Evolutionary conservation across 371 early-diverging fungal species (phyloP), one percentile per base, ranked within the genome.

Genomic region (Nematocida displodere): DNA sequence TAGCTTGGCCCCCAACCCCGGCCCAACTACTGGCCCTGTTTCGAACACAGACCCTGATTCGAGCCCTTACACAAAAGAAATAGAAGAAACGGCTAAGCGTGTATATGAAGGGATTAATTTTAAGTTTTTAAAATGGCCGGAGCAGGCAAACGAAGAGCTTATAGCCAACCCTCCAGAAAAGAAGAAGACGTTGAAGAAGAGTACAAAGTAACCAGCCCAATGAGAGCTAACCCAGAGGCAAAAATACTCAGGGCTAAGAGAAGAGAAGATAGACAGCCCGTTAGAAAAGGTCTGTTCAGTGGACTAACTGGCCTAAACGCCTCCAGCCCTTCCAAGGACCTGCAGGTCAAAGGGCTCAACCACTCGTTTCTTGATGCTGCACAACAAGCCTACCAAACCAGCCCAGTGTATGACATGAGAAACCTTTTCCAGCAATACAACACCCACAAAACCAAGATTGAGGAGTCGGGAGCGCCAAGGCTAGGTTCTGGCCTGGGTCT

Each of bases 121-220:
- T 71, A 59, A 59, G 48, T 58, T 71, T 71, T 71, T 71, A 59
- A n/a, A 58, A 58, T 76, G 75, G 68, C 13, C 29, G 77, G 44
- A 61, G 63, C 75, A 59, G 36, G 22, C 33, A 56, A 71, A 29
- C 48, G 75, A 59, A 71, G 33, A 58, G 75, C 50, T 24, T 33
- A 42, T 36, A 49, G 44, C 28, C 75, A 36, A 33, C 13, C 20
- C 20, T 39, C 58, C 11, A 56, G 33, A 37, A 37, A 62, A 13
- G 46, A 28, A 7, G 62, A 62, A 11, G 8, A 7, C n/a, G 62
- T 24, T 13, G 44, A 42, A 44, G 53, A 65, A 8, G 61, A 61
- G 17, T 37, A 58, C 28, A 2, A 4, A 17, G 39, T 31, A 15
- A 33, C 40, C 26, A 58, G 58, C n/a, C 36, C 48, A 4, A 17